Evolutionary conservation across 345 rosid species (phyloP).

Genomic region (Bruguiera gymnorhiza): DNA sequence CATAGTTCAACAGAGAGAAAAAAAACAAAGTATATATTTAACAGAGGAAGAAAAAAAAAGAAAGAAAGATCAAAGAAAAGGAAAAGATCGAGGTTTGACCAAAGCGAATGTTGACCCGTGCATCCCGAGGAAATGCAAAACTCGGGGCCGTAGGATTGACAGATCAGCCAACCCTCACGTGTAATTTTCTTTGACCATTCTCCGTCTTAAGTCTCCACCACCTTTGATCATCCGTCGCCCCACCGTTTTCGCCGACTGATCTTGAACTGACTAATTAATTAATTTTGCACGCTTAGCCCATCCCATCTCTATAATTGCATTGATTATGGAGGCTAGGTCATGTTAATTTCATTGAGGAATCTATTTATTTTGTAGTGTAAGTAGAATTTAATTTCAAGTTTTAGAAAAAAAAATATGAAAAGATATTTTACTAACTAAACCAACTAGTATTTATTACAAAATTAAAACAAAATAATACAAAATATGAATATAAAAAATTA

Average conservation of each 20-base stretch:
- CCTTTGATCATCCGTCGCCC: not conserved
- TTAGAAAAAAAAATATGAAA: too few relatives aligned
- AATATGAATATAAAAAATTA: too few relatives aligned
- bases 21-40: too few relatives aligned
- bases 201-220: slow-evolving; percentile 10
- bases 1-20: too few relatives aligned
- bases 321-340: not conserved
- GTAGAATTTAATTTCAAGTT: too few relatives aligned
- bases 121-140: slow-evolving; percentile 33
- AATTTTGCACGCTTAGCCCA: not conserved
- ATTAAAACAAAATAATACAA: too few relatives aligned
- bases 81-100: not conserved
- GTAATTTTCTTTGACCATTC: slow-evolving; percentile 29
- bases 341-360: too few relatives aligned
- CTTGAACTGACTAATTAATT: slow-evolving; percentile 6
- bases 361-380: too few relatives aligned
- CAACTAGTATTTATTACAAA: too few relatives aligned
- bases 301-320: not conserved
- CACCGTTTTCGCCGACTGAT: slow-evolving; percentile 27
- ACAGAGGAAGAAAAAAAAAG: too few relatives aligned
- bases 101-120: slow-evolving; percentile 21
- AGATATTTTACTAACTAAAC: too few relatives aligned
- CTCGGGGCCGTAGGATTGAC: slow-evolving; percentile 41
- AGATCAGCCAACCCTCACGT: slow-evolving; percentile 34
- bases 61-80: too few relatives aligned